Percentiles rank a stretch among this genome's conserved stretches.
Conservation (phyloP, 2,329 filamentous ascomycete genomes). For the Dryadomyces sulphureus region DNA sequence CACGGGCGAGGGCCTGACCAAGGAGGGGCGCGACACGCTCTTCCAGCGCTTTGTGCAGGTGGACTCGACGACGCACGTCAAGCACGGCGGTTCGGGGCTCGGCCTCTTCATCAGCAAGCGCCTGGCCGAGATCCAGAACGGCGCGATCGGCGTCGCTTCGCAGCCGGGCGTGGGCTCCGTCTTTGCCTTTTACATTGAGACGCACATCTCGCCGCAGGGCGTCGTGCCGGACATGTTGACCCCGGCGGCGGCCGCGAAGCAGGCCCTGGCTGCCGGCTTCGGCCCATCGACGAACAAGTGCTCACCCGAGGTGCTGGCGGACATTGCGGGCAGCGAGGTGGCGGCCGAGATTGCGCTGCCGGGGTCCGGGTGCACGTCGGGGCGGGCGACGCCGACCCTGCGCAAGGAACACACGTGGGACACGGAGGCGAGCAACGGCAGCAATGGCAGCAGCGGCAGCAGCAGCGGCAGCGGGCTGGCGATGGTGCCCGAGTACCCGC, state of each 20-base stretch:
- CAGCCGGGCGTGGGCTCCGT: conserved; percentile 55
- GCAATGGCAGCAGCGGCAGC: neutral
- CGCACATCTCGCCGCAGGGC: conserved; percentile 26
- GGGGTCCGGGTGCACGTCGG: neutral
- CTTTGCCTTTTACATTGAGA: conserved; percentile 61
- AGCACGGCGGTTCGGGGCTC: conserved; percentile 66
- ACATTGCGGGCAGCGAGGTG: neutral
- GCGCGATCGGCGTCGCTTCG: conserved; percentile 63
- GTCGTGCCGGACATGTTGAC: conserved; percentile 23
- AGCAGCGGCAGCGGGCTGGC: conserved; percentile 1
- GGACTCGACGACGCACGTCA: conserved; percentile 58
- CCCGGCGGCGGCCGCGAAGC: conserved; percentile 7
- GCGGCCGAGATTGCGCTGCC: neutral
- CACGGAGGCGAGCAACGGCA: neutral
- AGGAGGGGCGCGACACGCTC: conserved; percentile 56
- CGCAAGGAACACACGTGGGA: neutral
- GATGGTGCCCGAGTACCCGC: conserved; percentile 1
- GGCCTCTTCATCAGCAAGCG: conserved; percentile 68
- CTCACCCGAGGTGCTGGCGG: neutral
- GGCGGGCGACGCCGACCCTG: conserved; percentile 6
- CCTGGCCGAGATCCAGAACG: conserved; percentile 68
- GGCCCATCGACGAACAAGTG: neutral
- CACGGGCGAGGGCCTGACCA: conserved; percentile 58
- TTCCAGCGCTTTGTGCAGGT: conserved; percentile 72
- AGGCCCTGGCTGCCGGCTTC: neutral